Evolutionary conservation across 495 filamentous ascomycete species (phyloP), one percentile per base, ranked within the genome.

Genomic region (Xylaria intraflava): DNA sequence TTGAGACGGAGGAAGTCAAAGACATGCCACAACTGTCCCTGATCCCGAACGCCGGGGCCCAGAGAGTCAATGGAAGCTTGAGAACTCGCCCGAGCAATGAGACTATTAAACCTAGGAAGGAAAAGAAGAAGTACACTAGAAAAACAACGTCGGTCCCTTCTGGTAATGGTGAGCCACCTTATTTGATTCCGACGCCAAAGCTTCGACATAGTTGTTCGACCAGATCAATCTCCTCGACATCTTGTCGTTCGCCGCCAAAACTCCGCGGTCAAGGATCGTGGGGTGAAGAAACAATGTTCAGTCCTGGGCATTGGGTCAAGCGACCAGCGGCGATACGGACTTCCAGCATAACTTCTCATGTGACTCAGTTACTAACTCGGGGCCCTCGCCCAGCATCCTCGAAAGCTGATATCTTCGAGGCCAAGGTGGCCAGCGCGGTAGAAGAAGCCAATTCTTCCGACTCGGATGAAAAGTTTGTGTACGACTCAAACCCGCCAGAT

Each of bases 391-490:
- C 68, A 82, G 89, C 87, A 41, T 95, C 94, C 22, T 95, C 90
- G 58, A 97, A 96, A 75, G 91, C 94, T 58, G 93, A 98, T 69
- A 89, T 98, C 42, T 98, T 98, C 68, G 93, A 96, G 72, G 88
- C 88, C 49, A 95, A 93, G 71, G 87, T 98, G 31, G 94, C 93
- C 31, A 96, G 84, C 65, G 91, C 92, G 3, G 89, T 97, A 40
- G 90, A 96, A 68, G 81, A 84, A 60, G 89, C 88, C 35, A 87
- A 96, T 68, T 93, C 92, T 7, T 95, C 91, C 14, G 93, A 95
- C 63, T 97, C 94, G 2, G 93, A 96, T 58, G 94, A 96, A 69
- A 97, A 94, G 0, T 98, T 97, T 68, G 92, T 98, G 3, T 98
- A 98, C 72, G 93, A 98, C 71, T 98, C 93, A 9, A 98, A 98